Evolutionary conservation across 2,329 filamentous ascomycete species (phyloP).

Genomic region (Cytospora chrysosperma): DNA sequence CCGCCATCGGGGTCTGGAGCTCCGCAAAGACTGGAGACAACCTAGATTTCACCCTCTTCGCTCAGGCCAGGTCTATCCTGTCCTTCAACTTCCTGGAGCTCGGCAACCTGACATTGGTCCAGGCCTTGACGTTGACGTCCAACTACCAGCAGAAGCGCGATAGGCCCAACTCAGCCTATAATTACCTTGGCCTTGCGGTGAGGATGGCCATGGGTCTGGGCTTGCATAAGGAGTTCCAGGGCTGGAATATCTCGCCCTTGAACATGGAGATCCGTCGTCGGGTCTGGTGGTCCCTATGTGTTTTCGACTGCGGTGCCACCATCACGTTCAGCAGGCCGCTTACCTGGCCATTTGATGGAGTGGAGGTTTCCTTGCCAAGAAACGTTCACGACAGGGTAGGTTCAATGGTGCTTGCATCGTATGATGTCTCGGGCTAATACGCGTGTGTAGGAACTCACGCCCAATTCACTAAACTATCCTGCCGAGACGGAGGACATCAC

Average conservation of each 20-base stretch:
- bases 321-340: constrained; percentile 34
- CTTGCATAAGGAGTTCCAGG: constrained; percentile 44
- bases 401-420: not conserved
- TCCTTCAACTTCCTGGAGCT: constrained; percentile 25
- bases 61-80: constrained; percentile 38
- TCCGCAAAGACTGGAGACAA: constrained; percentile 27
- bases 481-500: constrained; percentile 40
- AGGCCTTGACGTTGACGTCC: constrained; percentile 33
- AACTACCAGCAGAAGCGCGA: constrained; percentile 46
- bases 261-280: constrained; percentile 38
- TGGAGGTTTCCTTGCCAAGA: constrained; percentile 28
- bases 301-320: constrained; percentile 45
- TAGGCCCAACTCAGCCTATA: constrained; percentile 51
- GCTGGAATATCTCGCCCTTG: constrained; percentile 33
- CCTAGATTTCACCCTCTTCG: constrained; percentile 51
- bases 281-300: constrained; percentile 40
- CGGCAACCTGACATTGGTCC: constrained; percentile 32
- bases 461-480: constrained; percentile 35
- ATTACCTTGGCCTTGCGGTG: constrained; percentile 47
- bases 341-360: constrained; percentile 29
- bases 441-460: constrained; percentile 31
- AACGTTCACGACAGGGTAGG: constrained; percentile 30
- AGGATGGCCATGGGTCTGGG: constrained; percentile 50
- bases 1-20: constrained; percentile 24
- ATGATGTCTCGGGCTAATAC: constrained; percentile 1